phyloP scores from a whole-genome alignment of 1,284 basidiomycete genomes.

The Fomitopsis schrenkii region DNA sequence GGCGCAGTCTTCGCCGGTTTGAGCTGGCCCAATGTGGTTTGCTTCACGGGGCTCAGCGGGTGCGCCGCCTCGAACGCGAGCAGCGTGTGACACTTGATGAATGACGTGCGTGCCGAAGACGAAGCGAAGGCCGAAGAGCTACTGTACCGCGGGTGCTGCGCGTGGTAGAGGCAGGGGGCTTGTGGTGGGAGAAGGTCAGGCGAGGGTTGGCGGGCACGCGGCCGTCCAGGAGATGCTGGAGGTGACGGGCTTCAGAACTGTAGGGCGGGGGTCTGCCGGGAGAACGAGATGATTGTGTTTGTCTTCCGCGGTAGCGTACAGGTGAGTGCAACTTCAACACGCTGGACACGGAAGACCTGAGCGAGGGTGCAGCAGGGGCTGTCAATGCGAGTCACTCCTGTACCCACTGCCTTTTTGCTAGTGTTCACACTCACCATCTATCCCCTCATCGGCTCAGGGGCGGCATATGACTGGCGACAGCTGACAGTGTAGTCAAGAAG shows the following conservation, averaged over 20 bases:
- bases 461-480: no score
- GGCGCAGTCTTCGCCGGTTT: constrained; percentile 43
- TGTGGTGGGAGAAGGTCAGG: constrained; percentile 1
- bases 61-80: constrained; percentile 17
- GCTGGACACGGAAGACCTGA: constrained; percentile 9
- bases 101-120: constrained; percentile 47
- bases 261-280: constrained; percentile 21
- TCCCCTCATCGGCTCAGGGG: no score
- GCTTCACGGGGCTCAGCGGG: constrained; percentile 47
- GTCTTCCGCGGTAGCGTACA: constrained; percentile 11
- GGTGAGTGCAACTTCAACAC: constrained; percentile 6
- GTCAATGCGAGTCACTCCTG: background rate
- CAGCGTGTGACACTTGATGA: constrained; percentile 36
- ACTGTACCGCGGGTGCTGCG: background rate
- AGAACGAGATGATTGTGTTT: constrained; percentile 13
- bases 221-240: constrained; percentile 19
- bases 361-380: background rate
- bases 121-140: constrained; percentile 61
- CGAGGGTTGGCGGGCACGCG: constrained; percentile 12
- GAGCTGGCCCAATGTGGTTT: constrained; percentile 25
- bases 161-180: constrained; percentile 8
- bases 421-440: no score
- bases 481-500: no score
- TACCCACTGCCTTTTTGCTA: no score
- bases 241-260: constrained; percentile 22